These are phyloP conservation scores for Globisporangium cystogenes DNA, from an alignment of 352 stramenopile genomes.

Conservation along the genomic window DNA sequence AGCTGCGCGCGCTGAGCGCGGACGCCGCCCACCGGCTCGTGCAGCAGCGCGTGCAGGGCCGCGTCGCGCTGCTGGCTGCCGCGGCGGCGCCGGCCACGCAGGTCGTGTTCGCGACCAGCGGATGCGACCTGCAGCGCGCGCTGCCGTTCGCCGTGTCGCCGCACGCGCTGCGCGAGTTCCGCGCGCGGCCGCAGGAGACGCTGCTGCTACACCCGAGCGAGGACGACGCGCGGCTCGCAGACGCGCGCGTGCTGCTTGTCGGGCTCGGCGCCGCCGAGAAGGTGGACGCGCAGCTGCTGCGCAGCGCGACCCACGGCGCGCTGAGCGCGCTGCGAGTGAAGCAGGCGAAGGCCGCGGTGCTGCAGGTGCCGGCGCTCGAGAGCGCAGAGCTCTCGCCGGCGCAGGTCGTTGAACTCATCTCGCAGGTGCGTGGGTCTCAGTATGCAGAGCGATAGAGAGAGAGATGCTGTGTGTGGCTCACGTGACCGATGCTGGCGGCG, in stretches of 20 bases:
- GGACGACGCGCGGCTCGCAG: conserved; percentile 22
- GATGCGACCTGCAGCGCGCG: conserved; percentile 21
- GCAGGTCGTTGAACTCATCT: conserved; percentile 63
- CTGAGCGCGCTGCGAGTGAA: conserved; percentile 47
- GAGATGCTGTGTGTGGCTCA: neutral
- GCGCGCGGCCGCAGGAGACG: conserved; percentile 56
- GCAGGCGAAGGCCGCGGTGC: conserved; percentile 37
- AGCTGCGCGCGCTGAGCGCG: conserved; percentile 24
- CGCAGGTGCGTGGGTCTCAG: conserved; percentile 34
- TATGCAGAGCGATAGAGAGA: no score
- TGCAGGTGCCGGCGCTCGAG: conserved; percentile 44
- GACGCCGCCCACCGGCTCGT: conserved; percentile 43
- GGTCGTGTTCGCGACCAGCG: conserved; percentile 43
- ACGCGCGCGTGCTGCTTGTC: conserved; percentile 66
- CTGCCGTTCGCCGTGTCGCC: conserved; percentile 66
- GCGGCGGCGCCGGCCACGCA: conserved; percentile 25
- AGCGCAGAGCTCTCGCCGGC: conserved; percentile 18
- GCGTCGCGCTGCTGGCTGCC: conserved; percentile 26
- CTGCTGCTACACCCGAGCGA: conserved; percentile 64
- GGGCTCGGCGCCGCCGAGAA: conserved; percentile 64
- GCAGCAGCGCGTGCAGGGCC: conserved; percentile 56
- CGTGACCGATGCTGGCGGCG: neutral
- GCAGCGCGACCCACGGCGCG: conserved; percentile 61
- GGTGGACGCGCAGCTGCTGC: conserved; percentile 55
- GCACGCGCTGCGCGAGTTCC: conserved; percentile 63